Conservation (phyloP, 2,329 filamentous ascomycete species). For the Cordyceps cicadae region DNA sequence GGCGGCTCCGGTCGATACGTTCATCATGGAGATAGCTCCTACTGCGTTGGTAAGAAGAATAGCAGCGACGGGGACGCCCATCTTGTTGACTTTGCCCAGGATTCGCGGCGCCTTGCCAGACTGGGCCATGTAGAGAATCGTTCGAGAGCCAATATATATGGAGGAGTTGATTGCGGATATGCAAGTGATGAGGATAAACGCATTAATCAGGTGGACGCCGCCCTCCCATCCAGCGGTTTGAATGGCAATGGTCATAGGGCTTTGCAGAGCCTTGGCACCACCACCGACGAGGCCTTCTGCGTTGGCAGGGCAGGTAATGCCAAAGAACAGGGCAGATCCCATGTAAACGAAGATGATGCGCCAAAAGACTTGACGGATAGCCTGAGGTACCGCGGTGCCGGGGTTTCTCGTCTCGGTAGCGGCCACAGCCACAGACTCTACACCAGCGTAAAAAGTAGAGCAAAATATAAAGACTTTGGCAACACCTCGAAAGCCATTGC, state of each 20-base stretch:
- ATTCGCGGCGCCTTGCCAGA: constrained; percentile 62
- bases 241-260: constrained; percentile 66
- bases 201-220: constrained; percentile 70
- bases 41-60: constrained; percentile 63
- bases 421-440: constrained; percentile 54
- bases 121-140: constrained; percentile 67
- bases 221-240: constrained; percentile 65
- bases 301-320: constrained; percentile 64
- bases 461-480: constrained; percentile 61
- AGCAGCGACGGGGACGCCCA: constrained; percentile 53
- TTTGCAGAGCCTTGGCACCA: constrained; percentile 55
- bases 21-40: constrained; percentile 68
- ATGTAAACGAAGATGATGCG: constrained; percentile 57
- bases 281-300: constrained; percentile 42
- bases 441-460: constrained; percentile 63
- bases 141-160: constrained; percentile 70
- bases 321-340: constrained; percentile 66
- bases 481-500: constrained; percentile 58
- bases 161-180: constrained; percentile 65
- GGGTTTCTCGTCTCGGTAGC: constrained; percentile 55
- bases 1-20: constrained; percentile 57
- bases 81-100: constrained; percentile 57
- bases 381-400: constrained; percentile 44
- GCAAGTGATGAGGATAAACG: constrained; percentile 66
- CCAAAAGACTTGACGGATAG: constrained; percentile 53